Evolutionary conservation across 2,329 filamentous ascomycete species (phyloP).

Genomic region (Phialophora chinensis): DNA sequence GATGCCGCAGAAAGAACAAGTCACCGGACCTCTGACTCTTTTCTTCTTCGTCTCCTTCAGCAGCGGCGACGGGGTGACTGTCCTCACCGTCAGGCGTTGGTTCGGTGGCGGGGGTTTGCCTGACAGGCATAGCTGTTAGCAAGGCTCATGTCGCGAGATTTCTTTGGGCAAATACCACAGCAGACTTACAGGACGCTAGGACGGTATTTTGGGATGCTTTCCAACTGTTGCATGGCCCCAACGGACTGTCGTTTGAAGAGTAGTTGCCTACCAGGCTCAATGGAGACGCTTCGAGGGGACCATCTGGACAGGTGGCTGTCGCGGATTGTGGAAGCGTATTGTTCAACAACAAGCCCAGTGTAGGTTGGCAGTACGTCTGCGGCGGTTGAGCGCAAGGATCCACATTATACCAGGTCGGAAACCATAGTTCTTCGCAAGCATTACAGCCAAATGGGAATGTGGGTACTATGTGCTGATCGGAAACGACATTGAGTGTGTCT

Average conservation of each 20-base stretch:
- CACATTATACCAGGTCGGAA: neutral
- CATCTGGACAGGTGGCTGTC: neutral
- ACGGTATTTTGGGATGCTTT: neutral
- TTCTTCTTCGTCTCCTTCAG: neutral
- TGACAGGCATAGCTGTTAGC: neutral
- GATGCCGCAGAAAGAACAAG: conserved; percentile 3
- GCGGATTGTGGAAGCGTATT: neutral
- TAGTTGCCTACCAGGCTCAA: neutral
- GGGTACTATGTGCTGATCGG: neutral
- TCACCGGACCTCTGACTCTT: neutral
- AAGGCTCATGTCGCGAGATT: neutral
- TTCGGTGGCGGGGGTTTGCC: neutral
- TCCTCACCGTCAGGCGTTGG: neutral
- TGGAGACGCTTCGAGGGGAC: neutral
- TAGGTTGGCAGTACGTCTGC: neutral
- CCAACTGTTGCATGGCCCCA: neutral
- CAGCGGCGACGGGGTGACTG: neutral
- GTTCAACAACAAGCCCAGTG: neutral
- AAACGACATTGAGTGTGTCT: neutral
- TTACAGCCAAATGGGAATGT: neutral
- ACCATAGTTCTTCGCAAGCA: neutral
- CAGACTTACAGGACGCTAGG: neutral
- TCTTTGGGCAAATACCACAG: neutral
- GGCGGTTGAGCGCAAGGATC: neutral
- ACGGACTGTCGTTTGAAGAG: conserved; percentile 1